Percentiles rank a stretch among this genome's conserved stretches.
Conservation (phyloP, 108 stramenopile genomes). For the Aurantiochytrium sp. region DNA sequence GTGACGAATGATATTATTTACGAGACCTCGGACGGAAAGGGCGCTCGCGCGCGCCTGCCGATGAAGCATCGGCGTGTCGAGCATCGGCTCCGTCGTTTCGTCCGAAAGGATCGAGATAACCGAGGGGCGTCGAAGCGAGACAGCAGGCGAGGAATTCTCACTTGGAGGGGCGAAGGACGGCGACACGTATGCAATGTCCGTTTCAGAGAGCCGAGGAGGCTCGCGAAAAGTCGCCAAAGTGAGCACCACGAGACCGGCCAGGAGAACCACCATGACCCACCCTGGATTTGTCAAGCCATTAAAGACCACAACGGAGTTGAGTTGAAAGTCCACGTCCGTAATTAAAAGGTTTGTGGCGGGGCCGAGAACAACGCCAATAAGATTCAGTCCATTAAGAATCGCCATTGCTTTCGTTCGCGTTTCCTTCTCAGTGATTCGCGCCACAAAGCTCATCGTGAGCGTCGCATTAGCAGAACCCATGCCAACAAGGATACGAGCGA, state of each 20-base stretch:
- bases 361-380: background rate
- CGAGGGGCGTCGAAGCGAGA: background rate
- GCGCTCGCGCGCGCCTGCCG: background rate
- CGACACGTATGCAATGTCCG: background rate
- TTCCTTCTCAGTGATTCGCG: background rate
- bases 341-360: background rate
- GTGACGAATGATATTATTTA: background rate
- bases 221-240: background rate
- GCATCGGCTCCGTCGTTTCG: background rate
- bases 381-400: background rate
- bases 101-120: background rate
- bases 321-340: background rate
- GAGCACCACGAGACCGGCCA: background rate
- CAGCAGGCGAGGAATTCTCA: background rate
- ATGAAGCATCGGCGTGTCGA: background rate
- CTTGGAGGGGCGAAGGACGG: background rate
- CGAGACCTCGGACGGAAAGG: background rate
- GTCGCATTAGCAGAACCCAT: background rate
- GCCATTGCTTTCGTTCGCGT: background rate
- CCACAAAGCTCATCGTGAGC: background rate
- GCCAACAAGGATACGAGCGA: background rate
- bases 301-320: background rate
- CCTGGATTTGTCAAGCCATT: background rate
- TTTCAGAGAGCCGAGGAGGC: background rate
- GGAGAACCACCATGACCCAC: background rate